These are phyloP conservation scores for Suaeda aralocaspica DNA, from an alignment of 148 eudicot species.

Conservation along the genomic window DNA sequence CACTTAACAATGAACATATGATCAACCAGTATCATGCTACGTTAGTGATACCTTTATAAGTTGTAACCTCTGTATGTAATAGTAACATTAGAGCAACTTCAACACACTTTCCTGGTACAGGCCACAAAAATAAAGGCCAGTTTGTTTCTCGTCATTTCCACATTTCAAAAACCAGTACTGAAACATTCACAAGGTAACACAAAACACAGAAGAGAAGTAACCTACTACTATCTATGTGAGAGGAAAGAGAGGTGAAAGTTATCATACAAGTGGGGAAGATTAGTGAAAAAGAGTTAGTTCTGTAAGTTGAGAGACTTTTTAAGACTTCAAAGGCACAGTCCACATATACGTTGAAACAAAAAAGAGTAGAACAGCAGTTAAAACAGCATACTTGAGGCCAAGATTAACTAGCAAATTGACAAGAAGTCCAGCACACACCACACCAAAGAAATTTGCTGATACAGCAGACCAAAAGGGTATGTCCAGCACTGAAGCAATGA, in stretches of 20 bases:
- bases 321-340: conserved; percentile 61
- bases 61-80: no score
- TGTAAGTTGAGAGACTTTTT: conserved; percentile 40
- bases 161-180: no score
- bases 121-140: conserved; percentile 1
- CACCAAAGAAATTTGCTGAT: conserved; percentile 91
- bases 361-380: conserved; percentile 57
- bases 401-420: conserved; percentile 87
- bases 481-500: conserved; percentile 80
- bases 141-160: not conserved
- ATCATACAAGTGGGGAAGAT: not conserved
- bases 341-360: conserved; percentile 84
- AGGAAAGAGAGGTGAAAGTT: not conserved
- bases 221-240: not conserved
- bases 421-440: conserved; percentile 79
- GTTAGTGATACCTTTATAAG: no score
- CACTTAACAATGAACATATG: no score
- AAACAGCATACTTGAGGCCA: conserved; percentile 76
- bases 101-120: not conserved
- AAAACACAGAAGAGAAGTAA: not conserved
- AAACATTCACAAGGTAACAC: not conserved
- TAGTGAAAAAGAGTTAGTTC: conserved; percentile 17
- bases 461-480: conserved; percentile 88
- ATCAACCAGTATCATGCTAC: no score
- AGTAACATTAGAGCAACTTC: no score